phyloP scores from a whole-genome alignment of 495 filamentous ascomycete species.

The Hypoxylon lenormandii region DNA sequence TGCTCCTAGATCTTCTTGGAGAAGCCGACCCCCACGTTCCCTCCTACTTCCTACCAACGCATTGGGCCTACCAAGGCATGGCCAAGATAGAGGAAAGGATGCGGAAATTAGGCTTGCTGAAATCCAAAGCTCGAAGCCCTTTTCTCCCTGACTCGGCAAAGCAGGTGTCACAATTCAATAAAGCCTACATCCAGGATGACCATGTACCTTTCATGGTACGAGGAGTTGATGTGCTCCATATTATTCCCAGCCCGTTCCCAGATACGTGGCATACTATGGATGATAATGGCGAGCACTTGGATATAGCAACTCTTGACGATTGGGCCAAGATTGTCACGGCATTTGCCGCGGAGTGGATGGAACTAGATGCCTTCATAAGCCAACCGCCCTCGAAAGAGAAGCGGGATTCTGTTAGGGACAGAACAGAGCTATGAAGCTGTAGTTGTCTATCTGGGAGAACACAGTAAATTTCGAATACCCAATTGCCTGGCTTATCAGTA shows the following conservation, averaged over 20 bases:
- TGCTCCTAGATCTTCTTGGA: conserved; percentile 89
- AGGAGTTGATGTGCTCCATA: conserved; percentile 83
- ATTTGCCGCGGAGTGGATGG: conserved; percentile 90
- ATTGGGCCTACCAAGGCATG: conserved; percentile 87
- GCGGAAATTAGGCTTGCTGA: conserved; percentile 60
- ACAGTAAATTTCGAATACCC: background rate
- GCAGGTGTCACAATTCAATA: conserved; percentile 58
- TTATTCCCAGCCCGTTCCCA: conserved; percentile 85
- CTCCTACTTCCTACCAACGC: conserved; percentile 84
- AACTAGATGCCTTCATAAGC: conserved; percentile 45
- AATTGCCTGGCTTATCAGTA: background rate
- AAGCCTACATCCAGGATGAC: conserved; percentile 73
- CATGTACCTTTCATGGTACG: conserved; percentile 84
- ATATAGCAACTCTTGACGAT: conserved; percentile 80
- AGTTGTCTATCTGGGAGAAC: too few relatives aligned
- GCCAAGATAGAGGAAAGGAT: conserved; percentile 75
- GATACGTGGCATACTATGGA: conserved; percentile 81
- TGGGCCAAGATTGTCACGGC: conserved; percentile 83
- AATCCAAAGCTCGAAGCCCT: conserved; percentile 48
- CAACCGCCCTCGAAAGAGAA: conserved; percentile 30
- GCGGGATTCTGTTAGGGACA: conserved; percentile 23
- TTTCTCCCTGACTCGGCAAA: conserved; percentile 68
- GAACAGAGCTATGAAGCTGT: conserved; percentile 29
- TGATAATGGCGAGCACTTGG: conserved; percentile 85
- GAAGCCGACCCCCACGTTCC: conserved; percentile 72